Base-by-base conservation (phyloP, 164 flowering plant genomes). In the Stephania cephalantha region DNA sequence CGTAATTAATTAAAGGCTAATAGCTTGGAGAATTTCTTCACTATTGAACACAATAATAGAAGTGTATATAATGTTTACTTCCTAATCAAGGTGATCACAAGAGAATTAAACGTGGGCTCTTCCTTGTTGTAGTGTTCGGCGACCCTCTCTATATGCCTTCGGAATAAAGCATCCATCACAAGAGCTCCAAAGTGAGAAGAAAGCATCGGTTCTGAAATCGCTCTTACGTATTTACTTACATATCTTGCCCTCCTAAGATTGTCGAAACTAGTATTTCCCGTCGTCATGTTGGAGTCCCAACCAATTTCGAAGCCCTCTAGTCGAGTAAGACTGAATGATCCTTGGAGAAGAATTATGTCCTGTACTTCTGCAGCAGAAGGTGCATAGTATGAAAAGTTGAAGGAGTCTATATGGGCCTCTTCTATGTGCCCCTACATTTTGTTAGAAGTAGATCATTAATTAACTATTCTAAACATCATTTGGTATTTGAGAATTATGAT, bases 161-260 rank as follows among this genome's bases (percentile, higher is more conserved):
- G 5, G 45, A 65, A 74, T 25, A 74, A 46, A 46, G 17, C 61
- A 2, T 46, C 76, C 18, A 74, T 50, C 15, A 74, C 42, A n/a
- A 0, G 25, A 1, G 66, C 58, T 7, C 76, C 76, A 29, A 67
- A 74, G 17, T 74, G 71, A 50, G 25, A 25, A 11, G 25, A 35
- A 11, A 73, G 69, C 22, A 73, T 64, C 1, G 75, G 11, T 45
- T 73, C 75, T 0, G 76, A 2, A 20, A 67, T 71, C 0, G 76
- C 44, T 74, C 76, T 48, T 0, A 74, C 44, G 25, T 25, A 48
- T n/a, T 1, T 66, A 13, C 63, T 50, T 48, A 66, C 15, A n/a
- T 7, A 22, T 29, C 13, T 7, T 7, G 22, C 29, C 12, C 58
- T 66, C n/a, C 35, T 67, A 9, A 25, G 2, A 35, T 74, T 74